Evolutionary conservation across 768 basidiomycete species (phyloP).

Genomic region (Boletus subcaerulescens): DNA sequence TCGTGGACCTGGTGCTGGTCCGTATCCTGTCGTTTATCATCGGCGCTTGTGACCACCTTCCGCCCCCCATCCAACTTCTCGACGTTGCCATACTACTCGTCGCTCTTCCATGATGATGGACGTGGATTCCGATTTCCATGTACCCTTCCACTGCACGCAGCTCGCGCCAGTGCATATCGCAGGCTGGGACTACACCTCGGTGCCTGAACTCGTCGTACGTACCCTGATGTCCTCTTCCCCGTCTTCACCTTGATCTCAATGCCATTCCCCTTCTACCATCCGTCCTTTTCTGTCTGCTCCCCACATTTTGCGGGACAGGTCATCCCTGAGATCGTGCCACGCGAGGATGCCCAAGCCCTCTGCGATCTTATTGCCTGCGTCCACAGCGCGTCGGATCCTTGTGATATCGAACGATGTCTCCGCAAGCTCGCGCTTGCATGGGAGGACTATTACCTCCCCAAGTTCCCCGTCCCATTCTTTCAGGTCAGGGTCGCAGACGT

Average conservation of each 20-base stretch:
- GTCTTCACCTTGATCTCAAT: background rate
- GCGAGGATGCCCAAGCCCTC: conserved; percentile 21
- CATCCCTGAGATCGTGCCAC: conserved; percentile 20
- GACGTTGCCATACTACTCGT: background rate
- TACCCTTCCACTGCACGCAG: conserved; percentile 30
- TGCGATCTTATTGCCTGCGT: conserved; percentile 14
- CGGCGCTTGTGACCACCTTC: background rate
- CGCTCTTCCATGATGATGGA: conserved; percentile 12
- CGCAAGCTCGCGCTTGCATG: conserved; percentile 29
- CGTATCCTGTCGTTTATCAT: background rate
- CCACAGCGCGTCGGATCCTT: conserved; percentile 15
- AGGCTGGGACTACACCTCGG: conserved; percentile 28
- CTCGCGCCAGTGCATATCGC: conserved; percentile 27
- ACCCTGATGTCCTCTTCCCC: background rate
- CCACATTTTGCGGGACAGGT: conserved; percentile 8
- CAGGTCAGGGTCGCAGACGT: conserved; percentile 33
- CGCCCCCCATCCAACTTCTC: background rate
- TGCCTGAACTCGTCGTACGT: conserved; percentile 30
- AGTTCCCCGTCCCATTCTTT: conserved; percentile 30
- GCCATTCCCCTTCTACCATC: background rate
- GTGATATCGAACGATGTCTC: conserved; percentile 20
- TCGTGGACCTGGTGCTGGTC: background rate
- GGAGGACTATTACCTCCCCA: conserved; percentile 33
- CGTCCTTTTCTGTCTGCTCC: background rate
- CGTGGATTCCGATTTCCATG: conserved; percentile 20